Percentiles rank a stretch among this genome's conserved stretches.
Evolutionary conservation across 495 filamentous ascomycete genomes (phyloP).

Genomic region (Xylaria scruposa): DNA sequence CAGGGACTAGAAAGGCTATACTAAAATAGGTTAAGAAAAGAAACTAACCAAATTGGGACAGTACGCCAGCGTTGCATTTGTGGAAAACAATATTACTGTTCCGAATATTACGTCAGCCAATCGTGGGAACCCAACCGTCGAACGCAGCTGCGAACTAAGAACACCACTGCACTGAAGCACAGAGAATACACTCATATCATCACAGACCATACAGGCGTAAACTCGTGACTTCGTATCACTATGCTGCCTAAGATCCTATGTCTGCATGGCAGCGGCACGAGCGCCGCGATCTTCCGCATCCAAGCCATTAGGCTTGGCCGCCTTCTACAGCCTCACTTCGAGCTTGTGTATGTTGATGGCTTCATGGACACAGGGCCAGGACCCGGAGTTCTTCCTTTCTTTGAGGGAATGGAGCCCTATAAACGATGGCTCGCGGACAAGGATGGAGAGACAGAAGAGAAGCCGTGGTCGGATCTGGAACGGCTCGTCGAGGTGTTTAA

Average conservation of each 20-base stretch:
- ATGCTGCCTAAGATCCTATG: slow-evolving; percentile 36
- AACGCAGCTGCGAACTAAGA: background rate
- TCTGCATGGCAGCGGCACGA: slow-evolving; percentile 28
- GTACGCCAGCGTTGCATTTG: background rate
- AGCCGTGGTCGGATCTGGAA: slow-evolving; percentile 11
- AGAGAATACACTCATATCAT: background rate
- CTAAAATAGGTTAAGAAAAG: background rate
- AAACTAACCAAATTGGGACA: background rate
- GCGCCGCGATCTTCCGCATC: slow-evolving; percentile 40
- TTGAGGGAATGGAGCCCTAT: slow-evolving; percentile 36
- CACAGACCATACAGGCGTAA: background rate
- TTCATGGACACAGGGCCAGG: slow-evolving; percentile 27
- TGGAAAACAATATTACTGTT: background rate
- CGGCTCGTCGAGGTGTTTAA: slow-evolving; percentile 21
- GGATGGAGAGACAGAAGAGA: slow-evolving; percentile 23
- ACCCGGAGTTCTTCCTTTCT: slow-evolving; percentile 39
- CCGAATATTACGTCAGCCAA: background rate
- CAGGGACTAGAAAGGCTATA: too few relatives aligned
- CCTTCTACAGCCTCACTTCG: slow-evolving; percentile 35
- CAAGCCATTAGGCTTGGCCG: slow-evolving; percentile 35
- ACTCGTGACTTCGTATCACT: background rate
- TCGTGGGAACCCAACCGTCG: background rate
- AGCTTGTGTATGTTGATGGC: slow-evolving; percentile 34
- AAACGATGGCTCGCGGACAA: slow-evolving; percentile 34
- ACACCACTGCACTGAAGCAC: background rate